Base-by-base conservation (phyloP, 805 yeast species). In the Candida oleophila region DNA sequence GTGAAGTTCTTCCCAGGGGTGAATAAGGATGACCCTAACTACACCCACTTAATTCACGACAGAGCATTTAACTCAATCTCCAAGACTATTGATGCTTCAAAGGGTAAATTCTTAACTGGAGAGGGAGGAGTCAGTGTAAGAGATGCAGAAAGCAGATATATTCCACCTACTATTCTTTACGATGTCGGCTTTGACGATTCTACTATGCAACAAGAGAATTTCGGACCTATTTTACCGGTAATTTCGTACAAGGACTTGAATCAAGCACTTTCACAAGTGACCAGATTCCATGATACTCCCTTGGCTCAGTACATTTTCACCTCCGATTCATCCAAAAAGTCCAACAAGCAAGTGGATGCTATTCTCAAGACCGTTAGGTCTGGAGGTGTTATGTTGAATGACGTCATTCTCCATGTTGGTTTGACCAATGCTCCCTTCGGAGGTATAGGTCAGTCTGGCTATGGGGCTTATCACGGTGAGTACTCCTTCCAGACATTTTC, bases 211-310 rank as follows among this genome's bases (percentile, higher is more conserved):
- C 80, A 74, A 37, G 97, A 91, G 66, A 66, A 87, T 30, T 91
- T 91, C 67, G 95, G 91, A 2, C 97, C 98, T 4, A 68, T 91
- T 2, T 69, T 91, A 53, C 97, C 97, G 14, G 72, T 91, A 22
- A 50, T 90, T 32, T 67, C 74, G 46, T 85, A 80, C 59, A 53
- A 64, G 1, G 61, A 73, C 43, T 65, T 85, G 41, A 64, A 68
- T 14, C 66, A 64, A 2, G 77, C 77, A 0, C 61, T 84, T 37
- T 62, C 66, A 18, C 53, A 71, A 1, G 74, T 85, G 9, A 59
- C 74, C 11, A 49, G 55, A 19, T 51, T 67, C 38, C 85, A 80
- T 58, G 94, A 87, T 61, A 81, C 88, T 11, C 97, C 97, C 14
- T 77, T 91, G 60, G 95, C 96, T 0, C 68, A 81, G 47, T 91